A percentile compares a stretch with the other conserved stretches of the same genome.
Conservation (phyloP, 1,139 yeast species). For the Schwanniomyces etchellsii region DNA sequence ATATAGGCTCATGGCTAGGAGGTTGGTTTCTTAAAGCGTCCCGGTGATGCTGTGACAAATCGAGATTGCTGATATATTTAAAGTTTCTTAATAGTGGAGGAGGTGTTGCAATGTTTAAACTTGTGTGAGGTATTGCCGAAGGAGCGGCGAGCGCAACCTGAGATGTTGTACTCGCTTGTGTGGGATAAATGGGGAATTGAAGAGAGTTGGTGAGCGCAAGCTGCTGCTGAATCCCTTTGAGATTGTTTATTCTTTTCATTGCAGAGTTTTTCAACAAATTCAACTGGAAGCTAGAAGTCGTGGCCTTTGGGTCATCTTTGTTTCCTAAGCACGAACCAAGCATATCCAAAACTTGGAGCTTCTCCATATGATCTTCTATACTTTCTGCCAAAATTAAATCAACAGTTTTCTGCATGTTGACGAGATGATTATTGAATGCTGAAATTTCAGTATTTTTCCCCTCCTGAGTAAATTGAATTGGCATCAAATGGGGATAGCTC, state of each 20-base stretch:
- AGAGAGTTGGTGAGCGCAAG: not conserved
- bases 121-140: not conserved
- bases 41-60: not conserved
- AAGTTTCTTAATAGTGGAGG: not conserved
- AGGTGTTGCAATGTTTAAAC: not conserved
- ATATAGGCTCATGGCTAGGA: not conserved
- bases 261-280: not conserved
- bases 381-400: not conserved
- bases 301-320: not conserved
- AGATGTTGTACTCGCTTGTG: not conserved
- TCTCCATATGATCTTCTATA: not conserved
- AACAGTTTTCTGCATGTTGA: slow-evolving; percentile 1
- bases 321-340: not conserved
- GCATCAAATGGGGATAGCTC: not conserved
- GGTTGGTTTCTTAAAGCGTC: not conserved
- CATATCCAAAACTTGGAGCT: not conserved
- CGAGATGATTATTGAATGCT: not conserved
- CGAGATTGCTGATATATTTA: slow-evolving; percentile 1
- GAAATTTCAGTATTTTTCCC: not conserved
- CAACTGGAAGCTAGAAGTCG: not conserved
- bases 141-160: not conserved
- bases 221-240: not conserved
- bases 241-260: not conserved
- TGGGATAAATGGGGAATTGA: not conserved
- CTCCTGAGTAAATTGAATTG: not conserved